Conservation (phyloP, 371 early-diverging fungal genomes). For the Circinella minor region DNA sequence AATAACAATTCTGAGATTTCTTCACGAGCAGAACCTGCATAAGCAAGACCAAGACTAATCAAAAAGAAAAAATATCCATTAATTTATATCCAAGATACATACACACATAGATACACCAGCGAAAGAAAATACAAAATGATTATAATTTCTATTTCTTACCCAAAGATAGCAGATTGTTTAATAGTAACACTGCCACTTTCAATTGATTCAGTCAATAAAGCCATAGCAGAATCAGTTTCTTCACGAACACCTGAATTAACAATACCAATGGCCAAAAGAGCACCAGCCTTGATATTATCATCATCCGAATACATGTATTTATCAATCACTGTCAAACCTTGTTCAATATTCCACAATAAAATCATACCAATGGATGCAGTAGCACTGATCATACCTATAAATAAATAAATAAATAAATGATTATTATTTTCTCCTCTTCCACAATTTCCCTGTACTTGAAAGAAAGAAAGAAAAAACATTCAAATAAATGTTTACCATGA, state of each 20-base stretch:
- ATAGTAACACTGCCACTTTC: conserved; percentile 56
- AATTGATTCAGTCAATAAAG: conserved; percentile 87
- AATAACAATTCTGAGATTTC: conserved; percentile 84
- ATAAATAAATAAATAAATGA: background rate
- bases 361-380: conserved; percentile 94
- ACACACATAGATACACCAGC: too few relatives aligned
- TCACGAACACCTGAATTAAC: conserved; percentile 88
- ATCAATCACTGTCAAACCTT: conserved; percentile 90
- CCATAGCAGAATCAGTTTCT: conserved; percentile 93
- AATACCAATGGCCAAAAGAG: conserved; percentile 93
- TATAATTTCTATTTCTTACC: conserved; percentile 42
- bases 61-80: background rate
- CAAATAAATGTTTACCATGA: conserved; percentile 64
- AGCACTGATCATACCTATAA: conserved; percentile 87
- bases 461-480: too few relatives aligned
- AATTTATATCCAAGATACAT: background rate
- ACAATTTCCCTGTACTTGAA: background rate
- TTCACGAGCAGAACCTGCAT: conserved; percentile 90
- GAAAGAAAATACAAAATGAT: background rate
- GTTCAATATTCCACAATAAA: conserved; percentile 93
- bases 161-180: conserved; percentile 72
- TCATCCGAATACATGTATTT: conserved; percentile 90
- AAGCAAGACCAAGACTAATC: conserved; percentile 89
- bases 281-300: conserved; percentile 95
- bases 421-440: background rate